Conservation (phyloP, 495 filamentous ascomycete genomes). For the Talaromyces wortmannii region DNA sequence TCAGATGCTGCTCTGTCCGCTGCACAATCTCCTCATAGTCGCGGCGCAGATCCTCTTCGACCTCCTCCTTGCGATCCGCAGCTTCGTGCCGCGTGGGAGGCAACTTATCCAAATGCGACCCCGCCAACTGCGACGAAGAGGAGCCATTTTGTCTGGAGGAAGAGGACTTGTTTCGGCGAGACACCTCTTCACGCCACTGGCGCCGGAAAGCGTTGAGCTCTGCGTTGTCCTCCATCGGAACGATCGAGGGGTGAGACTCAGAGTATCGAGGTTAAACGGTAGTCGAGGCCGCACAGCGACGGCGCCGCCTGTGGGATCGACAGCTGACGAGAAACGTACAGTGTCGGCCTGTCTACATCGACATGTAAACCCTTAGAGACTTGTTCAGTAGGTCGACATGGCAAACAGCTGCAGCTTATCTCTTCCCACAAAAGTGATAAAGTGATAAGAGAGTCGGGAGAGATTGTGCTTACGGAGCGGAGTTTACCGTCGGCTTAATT, state of each 20-base stretch:
- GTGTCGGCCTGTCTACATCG: too few species aligned
- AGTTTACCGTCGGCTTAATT: neutral
- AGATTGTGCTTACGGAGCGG: neutral
- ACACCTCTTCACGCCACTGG: slow-evolving; percentile 79
- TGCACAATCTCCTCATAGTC: slow-evolving; percentile 34
- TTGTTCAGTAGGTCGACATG: too few species aligned
- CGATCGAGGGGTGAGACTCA: neutral
- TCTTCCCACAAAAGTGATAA: neutral
- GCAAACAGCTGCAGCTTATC: neutral
- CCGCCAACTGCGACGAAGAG: slow-evolving; percentile 15
- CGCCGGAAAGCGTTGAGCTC: slow-evolving; percentile 77
- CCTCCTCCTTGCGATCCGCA: slow-evolving; percentile 29
- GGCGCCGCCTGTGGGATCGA: too few species aligned
- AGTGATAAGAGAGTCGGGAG: neutral
- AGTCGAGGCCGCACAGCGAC: too few species aligned
- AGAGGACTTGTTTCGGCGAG: slow-evolving; percentile 36
- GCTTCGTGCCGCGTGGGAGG: slow-evolving; percentile 28
- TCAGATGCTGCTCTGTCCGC: slow-evolving; percentile 25
- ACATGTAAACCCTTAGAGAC: too few species aligned
- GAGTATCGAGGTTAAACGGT: too few species aligned
- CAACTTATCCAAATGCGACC: slow-evolving; percentile 16
- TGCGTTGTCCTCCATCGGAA: slow-evolving; percentile 53
- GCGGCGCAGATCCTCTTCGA: slow-evolving; percentile 30
- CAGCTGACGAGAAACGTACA: too few species aligned
- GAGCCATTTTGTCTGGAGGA: slow-evolving; percentile 13